phyloP scores from a whole-genome alignment of 2,329 filamentous ascomycete species.

The Simplicillium sp. region DNA sequence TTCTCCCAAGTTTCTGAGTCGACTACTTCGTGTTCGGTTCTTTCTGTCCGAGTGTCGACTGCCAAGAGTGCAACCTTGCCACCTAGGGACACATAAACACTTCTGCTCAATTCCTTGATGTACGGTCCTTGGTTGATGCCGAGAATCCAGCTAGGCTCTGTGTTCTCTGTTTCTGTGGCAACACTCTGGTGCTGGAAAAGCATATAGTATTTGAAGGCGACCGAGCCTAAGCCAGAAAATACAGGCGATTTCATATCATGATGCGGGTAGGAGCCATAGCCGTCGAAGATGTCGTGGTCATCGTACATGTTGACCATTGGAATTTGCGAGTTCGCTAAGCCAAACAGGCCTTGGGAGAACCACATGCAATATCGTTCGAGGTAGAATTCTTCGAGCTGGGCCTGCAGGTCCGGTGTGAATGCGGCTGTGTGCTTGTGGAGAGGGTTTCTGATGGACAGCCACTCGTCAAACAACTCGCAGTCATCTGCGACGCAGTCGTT shows the following conservation, averaged over 20 bases:
- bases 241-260: slow-evolving; percentile 86
- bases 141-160: slow-evolving; percentile 87
- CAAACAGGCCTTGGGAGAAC: slow-evolving; percentile 93
- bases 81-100: slow-evolving; percentile 76
- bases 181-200: slow-evolving; percentile 95
- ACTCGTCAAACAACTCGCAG: slow-evolving; percentile 68
- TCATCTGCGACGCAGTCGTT: slow-evolving; percentile 77
- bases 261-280: slow-evolving; percentile 87
- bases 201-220: slow-evolving; percentile 98
- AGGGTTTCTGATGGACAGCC: slow-evolving; percentile 73
- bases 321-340: slow-evolving; percentile 87
- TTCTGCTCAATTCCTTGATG: slow-evolving; percentile 77
- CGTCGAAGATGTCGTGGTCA: slow-evolving; percentile 87
- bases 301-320: slow-evolving; percentile 99
- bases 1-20: slow-evolving; percentile 74
- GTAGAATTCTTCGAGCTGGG: slow-evolving; percentile 83
- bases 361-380: slow-evolving; percentile 82
- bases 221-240: slow-evolving; percentile 78
- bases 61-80: slow-evolving; percentile 72
- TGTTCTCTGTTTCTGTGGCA: slow-evolving; percentile 64
- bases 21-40: slow-evolving; percentile 74
- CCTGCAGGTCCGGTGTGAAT: slow-evolving; percentile 74
- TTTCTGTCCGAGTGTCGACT: slow-evolving; percentile 84
- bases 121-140: slow-evolving; percentile 77
- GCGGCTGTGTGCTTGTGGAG: slow-evolving; percentile 69